These are phyloP conservation scores for Friedmanniomyces endolithicus DNA, from an alignment of 495 filamentous ascomycete genomes.

Conservation along the genomic window DNA sequence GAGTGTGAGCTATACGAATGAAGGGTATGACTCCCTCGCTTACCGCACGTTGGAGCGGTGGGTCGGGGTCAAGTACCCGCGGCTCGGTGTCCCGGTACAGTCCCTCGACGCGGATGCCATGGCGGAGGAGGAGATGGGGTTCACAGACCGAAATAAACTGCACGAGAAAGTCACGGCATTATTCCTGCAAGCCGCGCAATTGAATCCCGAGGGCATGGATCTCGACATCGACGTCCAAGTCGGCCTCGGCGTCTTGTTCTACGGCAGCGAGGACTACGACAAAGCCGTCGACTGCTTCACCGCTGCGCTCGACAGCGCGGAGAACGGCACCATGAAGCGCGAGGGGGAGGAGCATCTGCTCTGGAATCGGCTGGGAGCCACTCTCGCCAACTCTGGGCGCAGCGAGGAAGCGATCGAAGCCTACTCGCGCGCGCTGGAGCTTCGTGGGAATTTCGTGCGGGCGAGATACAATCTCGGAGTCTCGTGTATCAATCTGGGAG, in stretches of 20 bases:
- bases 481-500: slow-evolving; percentile 93
- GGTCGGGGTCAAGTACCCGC: slow-evolving; percentile 84
- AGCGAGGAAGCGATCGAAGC: slow-evolving; percentile 92
- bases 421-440: slow-evolving; percentile 78
- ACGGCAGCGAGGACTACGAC: slow-evolving; percentile 92
- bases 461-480: slow-evolving; percentile 96
- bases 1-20: slow-evolving; percentile 97
- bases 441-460: slow-evolving; percentile 90
- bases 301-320: slow-evolving; percentile 69
- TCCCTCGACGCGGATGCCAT: neutral
- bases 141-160: slow-evolving; percentile 79
- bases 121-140: slow-evolving; percentile 61
- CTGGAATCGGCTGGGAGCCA: slow-evolving; percentile 96
- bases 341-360: slow-evolving; percentile 73
- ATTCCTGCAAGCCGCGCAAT: slow-evolving; percentile 84
- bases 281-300: slow-evolving; percentile 99
- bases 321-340: slow-evolving; percentile 64
- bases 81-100: slow-evolving; percentile 40
- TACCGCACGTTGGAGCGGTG: slow-evolving; percentile 96
- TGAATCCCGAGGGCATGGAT: slow-evolving; percentile 71
- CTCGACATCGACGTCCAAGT: slow-evolving; percentile 99
- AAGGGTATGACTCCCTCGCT: slow-evolving; percentile 91
- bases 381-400: slow-evolving; percentile 84
- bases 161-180: slow-evolving; percentile 81
- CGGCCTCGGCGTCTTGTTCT: slow-evolving; percentile 92